Base-by-base conservation (phyloP, 1,284 basidiomycete species). In the Peniophora sp. region DNA sequence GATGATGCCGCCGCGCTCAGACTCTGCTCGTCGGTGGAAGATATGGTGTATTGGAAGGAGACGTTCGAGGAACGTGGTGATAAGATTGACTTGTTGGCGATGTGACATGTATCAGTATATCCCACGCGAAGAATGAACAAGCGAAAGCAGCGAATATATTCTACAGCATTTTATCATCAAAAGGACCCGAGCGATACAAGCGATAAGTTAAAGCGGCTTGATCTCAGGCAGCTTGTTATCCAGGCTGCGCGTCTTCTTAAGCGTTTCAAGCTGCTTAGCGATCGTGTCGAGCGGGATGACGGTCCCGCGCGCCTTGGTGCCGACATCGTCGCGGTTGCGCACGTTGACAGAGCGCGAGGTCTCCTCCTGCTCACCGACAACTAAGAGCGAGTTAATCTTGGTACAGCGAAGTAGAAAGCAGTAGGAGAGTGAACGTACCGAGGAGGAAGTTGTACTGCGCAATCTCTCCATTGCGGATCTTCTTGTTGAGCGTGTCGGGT, bases 361-460 rank as follows among this genome's bases (percentile, higher is more conserved):
- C 70, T 99, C 97, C 58, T 93, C 88, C 64, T 96, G 86, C 24
- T 97, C 97, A 46, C 98, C 96, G 53, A 99, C 94, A 92, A 52
- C 37, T 53, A n/a, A n/a, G n/a, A n/a, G n/a, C n/a, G n/a, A 11
- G 46, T 18, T 24, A 48, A 36, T 32, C 45, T 45, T 18, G 32
- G 51, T 42, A 50, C 57, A 44, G n/a, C n/a, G n/a, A n/a, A 51
- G 49, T 24, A 48, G 23, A 44, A 24, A 49, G 41, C 44, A 51
- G 23, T n/a, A 23, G 18, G 15, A 27, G 47, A 35, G 35, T 17
- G 15, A 32, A 68, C 85, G 55, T 55, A 94, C 92, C 93, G 56
- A 98, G 78, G 60, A 98, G 92, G 66, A 97, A 98, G 73, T 97
- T 99, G 74, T 97, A 97, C 65, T 95, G 92, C 24, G 91, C 86